Base-by-base conservation (phyloP, 2,329 filamentous ascomycete genomes). In the Escovopsis weberi region DNA sequence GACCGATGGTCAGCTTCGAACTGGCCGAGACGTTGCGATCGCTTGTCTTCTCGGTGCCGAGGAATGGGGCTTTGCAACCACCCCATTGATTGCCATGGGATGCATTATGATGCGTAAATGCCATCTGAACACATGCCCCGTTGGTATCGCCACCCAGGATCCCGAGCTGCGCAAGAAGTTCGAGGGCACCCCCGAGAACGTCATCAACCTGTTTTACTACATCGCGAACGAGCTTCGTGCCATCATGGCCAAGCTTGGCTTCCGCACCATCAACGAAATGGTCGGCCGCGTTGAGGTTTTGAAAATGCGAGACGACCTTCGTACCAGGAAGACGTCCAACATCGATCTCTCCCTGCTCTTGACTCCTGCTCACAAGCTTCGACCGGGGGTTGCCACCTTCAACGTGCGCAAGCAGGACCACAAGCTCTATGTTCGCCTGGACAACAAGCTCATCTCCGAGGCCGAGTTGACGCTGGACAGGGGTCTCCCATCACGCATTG, bases 121-220 rank as follows among this genome's bases (percentile, higher is more conserved):
- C 49, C 74, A 76, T 52, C 50, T 61, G 42, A 93, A 91, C 57
- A 87, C 83, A 3, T 76, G 88, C 66, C 87, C 88, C 9, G 88
- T 95, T 10, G 89, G 89, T 61, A 94, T 96, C 47, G 89, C 89
- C 4, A 94, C 88, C 1, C 89, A 96, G 59, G 88, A 95, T 54
- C 87, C 87, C n/a, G 83, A 89, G 59, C 74, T 96, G 2, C 78
- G 89, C 47, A 84, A 88, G 72, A 96, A 95, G 67, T 95, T 96
- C 64, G 72, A 80, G 52, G 89, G 89, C 48, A 88, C 85, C 1
- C 88, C 89, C 10, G 89, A 96, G 66, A 86, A 95, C 54, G 88
- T 94, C 45, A 95, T 96, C 64, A 96, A 95, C 73, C 95, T 95
- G 72, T 94, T 94, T 68, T 96, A 95, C 69, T 96, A 95, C 57